These are phyloP conservation scores for Rutstroemia sp. DNA, from an alignment of 2,329 filamentous ascomycete species.

Conservation along the genomic window DNA sequence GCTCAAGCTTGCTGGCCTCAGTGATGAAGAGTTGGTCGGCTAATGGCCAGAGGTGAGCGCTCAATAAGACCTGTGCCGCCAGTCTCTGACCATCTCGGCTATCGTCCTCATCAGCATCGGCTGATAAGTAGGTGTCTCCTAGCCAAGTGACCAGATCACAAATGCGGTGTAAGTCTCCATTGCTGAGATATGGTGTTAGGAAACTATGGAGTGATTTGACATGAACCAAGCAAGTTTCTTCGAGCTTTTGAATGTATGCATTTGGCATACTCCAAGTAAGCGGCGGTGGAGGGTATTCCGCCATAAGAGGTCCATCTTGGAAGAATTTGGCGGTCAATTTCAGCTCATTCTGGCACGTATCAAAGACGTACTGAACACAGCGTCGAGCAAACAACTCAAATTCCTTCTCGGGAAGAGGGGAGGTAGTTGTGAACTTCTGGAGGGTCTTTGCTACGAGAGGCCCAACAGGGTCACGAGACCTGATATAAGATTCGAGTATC, in stretches of 20 bases:
- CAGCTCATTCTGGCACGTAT: constrained; percentile 28
- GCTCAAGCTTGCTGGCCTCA: constrained; percentile 25
- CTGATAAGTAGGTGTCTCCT: constrained; percentile 24
- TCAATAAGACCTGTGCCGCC: constrained; percentile 23
- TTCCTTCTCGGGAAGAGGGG: constrained; percentile 23
- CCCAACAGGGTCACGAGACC: constrained; percentile 40
- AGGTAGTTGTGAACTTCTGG: constrained; percentile 33
- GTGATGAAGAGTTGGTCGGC: constrained; percentile 26
- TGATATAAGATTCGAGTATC: constrained; percentile 44
- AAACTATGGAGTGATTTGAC: constrained; percentile 24
- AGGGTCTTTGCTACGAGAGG: constrained; percentile 52
- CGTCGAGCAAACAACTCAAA: constrained; percentile 26
- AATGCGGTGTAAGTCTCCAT: constrained; percentile 22
- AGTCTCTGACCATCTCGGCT: constrained; percentile 21
- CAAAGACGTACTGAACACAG: constrained; percentile 26
- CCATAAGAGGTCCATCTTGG: constrained; percentile 22
- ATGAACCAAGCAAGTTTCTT: constrained; percentile 24
- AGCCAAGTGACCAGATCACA: constrained; percentile 27
- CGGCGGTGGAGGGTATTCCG: constrained; percentile 14
- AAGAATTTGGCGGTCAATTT: constrained; percentile 26
- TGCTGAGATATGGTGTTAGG: constrained; percentile 23
- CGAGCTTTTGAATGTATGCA: constrained; percentile 24
- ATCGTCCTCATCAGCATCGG: constrained; percentile 21
- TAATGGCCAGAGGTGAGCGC: constrained; percentile 27
- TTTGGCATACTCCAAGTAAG: constrained; percentile 20